Percentiles rank a stretch among this genome's conserved stretches.
phyloP scores from a whole-genome alignment of 1,284 basidiomycete species.

The Ganoderma resinaceum region DNA sequence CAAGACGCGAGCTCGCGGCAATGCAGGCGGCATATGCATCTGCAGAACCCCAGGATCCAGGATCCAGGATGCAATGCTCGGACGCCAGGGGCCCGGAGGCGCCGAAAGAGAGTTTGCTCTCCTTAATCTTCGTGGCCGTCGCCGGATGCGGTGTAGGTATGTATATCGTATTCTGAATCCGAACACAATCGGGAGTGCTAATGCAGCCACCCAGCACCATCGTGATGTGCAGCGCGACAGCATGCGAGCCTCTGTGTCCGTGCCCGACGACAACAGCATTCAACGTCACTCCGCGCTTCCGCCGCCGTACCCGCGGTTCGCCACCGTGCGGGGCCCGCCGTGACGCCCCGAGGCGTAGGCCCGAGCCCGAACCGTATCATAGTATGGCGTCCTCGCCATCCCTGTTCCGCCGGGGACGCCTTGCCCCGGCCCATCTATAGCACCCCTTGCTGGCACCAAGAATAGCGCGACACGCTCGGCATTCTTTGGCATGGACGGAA shows the following conservation, averaged over 20 bases:
- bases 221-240: neutral
- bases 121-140: neutral
- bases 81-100: neutral
- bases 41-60: constrained; percentile 5
- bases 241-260: neutral
- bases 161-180: neutral
- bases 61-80: neutral
- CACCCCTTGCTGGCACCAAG: constrained; percentile 18
- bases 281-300: constrained; percentile 13
- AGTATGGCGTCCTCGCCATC: neutral
- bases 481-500: neutral
- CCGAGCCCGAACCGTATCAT: neutral
- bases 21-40: constrained; percentile 14
- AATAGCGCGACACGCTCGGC: constrained; percentile 17
- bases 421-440: neutral
- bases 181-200: neutral
- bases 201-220: neutral
- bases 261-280: neutral
- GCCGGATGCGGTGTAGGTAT: neutral
- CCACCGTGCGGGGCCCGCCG: constrained; percentile 7
- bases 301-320: constrained; percentile 28
- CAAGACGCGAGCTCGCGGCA: constrained; percentile 11
- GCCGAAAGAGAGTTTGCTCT: constrained; percentile 3
- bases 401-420: constrained; percentile 16
- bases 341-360: neutral